Evolutionary conservation across 495 filamentous ascomycete genomes (phyloP), one percentile per base, ranked within the genome.

Genomic region (Ramalina peruviana): DNA sequence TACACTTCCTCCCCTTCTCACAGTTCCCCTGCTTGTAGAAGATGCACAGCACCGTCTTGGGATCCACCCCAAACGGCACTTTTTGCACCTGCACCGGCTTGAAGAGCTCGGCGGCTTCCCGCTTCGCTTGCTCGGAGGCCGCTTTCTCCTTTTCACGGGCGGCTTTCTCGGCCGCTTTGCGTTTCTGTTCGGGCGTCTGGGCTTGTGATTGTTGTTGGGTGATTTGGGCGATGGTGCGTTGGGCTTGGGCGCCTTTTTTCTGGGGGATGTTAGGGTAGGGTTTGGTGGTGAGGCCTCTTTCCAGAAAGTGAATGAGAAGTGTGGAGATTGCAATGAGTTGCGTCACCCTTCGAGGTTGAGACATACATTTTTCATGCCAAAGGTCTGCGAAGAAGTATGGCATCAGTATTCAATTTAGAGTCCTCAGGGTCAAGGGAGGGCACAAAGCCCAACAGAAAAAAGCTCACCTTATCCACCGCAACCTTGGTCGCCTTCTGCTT

Each of bases 11-110:
- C 33, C 88, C 92, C 74, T 99, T 99, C 58, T 99, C 92, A 62
- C 92, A 99, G 57, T 85, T 80, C 5, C 93, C 93, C 66, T 93
- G 90, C 69, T 96, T 96, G 77, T 75, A 94, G 69, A 93, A 97
- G 33, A 86, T 74, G 62, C 92, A 99, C 21, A 99, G 66, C n/a
- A 99, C 86, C 1, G 89, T 97, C 75, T 97, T 99, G 6, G 92
- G 92, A 60, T 99, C 92, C 20, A 97, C 93, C 45, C 92, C 92
- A 60, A 97, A 96, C 16, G 92, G 85, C 21, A 97, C 88, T 65
- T 95, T 99, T 63, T 99, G 92, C 7, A 85, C 78, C 66, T 96
- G 88, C 9, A 92, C 82, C 4, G 92, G 90, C 68, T 92, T 95
- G 74, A 93, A 93, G 38, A 99, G 72, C 10, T 97, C 86, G 9